Evolutionary conservation across 1,284 basidiomycete genomes (phyloP).

Genomic region (Ganoderma boninense): DNA sequence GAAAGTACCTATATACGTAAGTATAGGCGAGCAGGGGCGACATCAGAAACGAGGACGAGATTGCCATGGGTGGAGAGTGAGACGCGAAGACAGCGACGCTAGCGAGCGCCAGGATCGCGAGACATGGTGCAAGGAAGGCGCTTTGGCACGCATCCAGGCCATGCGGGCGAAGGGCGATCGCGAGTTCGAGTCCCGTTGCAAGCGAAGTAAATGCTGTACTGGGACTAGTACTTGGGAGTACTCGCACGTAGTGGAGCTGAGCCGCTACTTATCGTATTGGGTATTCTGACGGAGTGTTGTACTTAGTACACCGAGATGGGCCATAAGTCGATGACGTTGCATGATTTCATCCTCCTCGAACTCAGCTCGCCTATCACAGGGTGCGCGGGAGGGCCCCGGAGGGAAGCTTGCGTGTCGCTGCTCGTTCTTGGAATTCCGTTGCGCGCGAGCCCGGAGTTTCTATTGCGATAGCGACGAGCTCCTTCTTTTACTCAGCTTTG

Average conservation of each 20-base stretch:
- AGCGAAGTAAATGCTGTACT: too few relatives aligned
- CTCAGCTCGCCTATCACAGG: not conserved
- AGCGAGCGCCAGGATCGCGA: constrained; percentile 8
- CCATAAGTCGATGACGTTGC: too few relatives aligned
- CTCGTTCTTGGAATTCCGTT: not conserved
- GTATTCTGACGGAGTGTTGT: too few relatives aligned
- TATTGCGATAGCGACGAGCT: not conserved
- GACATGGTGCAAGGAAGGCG: constrained; percentile 8
- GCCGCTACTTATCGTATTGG: not conserved
- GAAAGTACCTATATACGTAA: too few relatives aligned
- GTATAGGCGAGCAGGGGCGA: not conserved
- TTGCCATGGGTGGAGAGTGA: too few relatives aligned
- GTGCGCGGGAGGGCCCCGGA: not conserved
- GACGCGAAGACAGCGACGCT: not conserved
- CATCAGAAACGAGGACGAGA: not conserved
- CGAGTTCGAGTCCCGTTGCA: not conserved
- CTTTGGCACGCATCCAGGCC: not conserved
- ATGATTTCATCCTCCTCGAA: not conserved
- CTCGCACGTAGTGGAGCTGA: not conserved
- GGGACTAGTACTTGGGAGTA: too few relatives aligned
- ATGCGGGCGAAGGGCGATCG: not conserved
- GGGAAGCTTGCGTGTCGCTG: too few relatives aligned
- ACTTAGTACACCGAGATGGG: too few relatives aligned
- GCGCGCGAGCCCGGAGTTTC: not conserved
- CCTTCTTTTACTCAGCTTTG: not conserved